These are phyloP conservation scores for Cladophialophora yegresii DNA, from an alignment of 2,329 filamentous ascomycete species.

Conservation along the genomic window DNA sequence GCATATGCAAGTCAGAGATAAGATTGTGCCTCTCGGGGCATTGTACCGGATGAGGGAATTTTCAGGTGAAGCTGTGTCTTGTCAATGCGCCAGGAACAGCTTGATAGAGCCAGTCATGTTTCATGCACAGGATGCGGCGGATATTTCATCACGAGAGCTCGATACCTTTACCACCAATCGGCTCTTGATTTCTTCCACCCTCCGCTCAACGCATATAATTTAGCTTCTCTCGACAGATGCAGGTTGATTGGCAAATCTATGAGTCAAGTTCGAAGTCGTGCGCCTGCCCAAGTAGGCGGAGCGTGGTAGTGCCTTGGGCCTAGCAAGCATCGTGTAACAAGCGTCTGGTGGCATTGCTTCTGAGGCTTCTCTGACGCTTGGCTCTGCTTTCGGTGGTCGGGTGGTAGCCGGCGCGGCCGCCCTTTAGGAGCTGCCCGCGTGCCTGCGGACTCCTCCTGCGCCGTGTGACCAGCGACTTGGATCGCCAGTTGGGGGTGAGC, in stretches of 20 bases:
- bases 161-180: not conserved
- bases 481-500: not conserved
- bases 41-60: conserved; percentile 3
- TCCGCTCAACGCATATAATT: not conserved
- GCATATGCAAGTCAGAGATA: conserved; percentile 14
- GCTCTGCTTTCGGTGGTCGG: not conserved
- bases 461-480: not conserved
- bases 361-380: conserved; percentile 5
- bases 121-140: conserved; percentile 3
- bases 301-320: not conserved
- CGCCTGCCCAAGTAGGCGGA: not conserved
- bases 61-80: conserved; percentile 13
- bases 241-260: not conserved
- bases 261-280: not conserved
- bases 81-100: conserved; percentile 13
- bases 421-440: not conserved
- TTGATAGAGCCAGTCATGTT: not conserved
- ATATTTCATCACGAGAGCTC: not conserved
- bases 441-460: not conserved
- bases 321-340: conserved; percentile 7
- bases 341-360: conserved; percentile 20
- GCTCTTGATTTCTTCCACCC: not conserved
- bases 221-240: not conserved
- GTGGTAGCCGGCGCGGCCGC: not conserved
- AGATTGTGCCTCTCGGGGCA: conserved; percentile 17